Base-by-base conservation (phyloP, 1,139 yeast genomes). In the Diutina siamensis region DNA sequence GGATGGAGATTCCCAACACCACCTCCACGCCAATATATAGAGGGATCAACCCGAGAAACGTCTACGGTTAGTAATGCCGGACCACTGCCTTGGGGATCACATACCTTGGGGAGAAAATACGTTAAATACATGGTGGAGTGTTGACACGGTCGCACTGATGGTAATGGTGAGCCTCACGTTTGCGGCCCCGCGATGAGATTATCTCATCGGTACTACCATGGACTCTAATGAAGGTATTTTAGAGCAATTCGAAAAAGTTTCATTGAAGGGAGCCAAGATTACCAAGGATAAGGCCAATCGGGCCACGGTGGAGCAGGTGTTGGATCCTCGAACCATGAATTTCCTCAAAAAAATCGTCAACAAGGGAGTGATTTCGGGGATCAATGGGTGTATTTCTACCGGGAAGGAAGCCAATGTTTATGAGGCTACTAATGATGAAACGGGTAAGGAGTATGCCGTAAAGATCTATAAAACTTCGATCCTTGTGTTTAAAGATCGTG, bases 321-420 rank as follows among this genome's bases (percentile, higher is more conserved):
- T 94, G 49, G 99, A 94, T 61, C 97, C 97, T 1, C 73, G 97
- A 52, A 94, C 99, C 0, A 72, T 92, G 68, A 70, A 78, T 56
- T 89, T 89, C 57, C 67, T 94, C 50, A 80, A 81, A 47, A 87
- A 86, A 51, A 72, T 94, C 61, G 80, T 87, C 60, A 84, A 80
- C 57, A 80, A 83, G 55, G 95, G 96, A 3, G 73, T 84, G 13
- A 77, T 94, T 31, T 78, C 92, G 8, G 79, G 86, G 53, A 82
- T 94, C 56, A 87, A 89, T 56, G 98, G 98, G 7, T 92, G 98
- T 60, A 74, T 94, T 45, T 81, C 94, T 56, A 94, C 98, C 0
- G 99, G 99, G 40, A 94, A 94, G 61, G 99, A 94, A 61, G 98
- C 98, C 22, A 94, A 94, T 59, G 97, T 94, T 2, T 94, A 94